Base-by-base conservation (phyloP, 306 rosid genomes). In the Prunus fruticosa region DNA sequence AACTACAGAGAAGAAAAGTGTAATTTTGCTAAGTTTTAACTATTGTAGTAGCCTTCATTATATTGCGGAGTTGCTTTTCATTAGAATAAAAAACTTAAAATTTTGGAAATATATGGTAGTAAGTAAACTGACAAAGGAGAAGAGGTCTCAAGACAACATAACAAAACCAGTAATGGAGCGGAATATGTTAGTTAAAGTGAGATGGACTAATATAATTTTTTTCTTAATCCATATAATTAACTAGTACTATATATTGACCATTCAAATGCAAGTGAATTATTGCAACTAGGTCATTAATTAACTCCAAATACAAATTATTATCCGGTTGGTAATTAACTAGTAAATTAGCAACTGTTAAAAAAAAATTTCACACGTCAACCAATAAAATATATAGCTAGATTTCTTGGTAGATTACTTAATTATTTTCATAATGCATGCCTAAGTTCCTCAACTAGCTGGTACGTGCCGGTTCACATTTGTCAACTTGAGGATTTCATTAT, bases 381-480 rank as follows among this genome's bases (percentile, higher is more conserved):
- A 71, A 53, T 52, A 45, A 53, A 32, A 43, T 32, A 52, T 41
- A 69, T 32, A 11, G 54, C 19, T 11, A 73, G 19, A 60, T 25
- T 73, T 60, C 46, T 45, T 43, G 58, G 45, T 60, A 73, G 25
- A 64, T 34, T 41, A 61, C 57, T 72, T 13, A 74, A 11, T 30
- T 3, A 58, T 38, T 27, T 46, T 61, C 65, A 27, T 53, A 45
- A 19, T 60, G 77, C 77, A 60, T 73, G 60, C 69, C 13, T 16
- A 18, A 72, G 65, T 71, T 71, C 51, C 64, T n/a, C 60, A 69
- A 27, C 60, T 32, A 53, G 54, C 34, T 71, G 52, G 28, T 53
- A 32, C 51, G 34, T 38, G 64, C 61, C 27, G 18, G 14, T 53
- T 73, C 60, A 47, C 60, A 62, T 74, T 38, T 74, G 78, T 73